Evolutionary conservation across 495 filamentous ascomycete species (phyloP).

Genomic region (Penicillium desertorum): DNA sequence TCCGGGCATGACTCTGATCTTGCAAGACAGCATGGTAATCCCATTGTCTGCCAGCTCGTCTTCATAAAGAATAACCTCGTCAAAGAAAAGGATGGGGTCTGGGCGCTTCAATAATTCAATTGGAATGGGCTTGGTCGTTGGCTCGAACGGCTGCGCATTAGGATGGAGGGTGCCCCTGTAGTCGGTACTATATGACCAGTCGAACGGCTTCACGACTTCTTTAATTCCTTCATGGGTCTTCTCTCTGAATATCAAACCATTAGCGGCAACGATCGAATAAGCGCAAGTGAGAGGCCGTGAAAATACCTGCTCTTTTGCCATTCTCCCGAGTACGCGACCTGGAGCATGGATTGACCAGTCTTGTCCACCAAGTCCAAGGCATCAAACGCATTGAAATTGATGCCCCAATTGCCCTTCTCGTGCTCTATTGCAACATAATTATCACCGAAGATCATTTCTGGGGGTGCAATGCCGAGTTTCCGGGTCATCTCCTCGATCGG

Average conservation of each 20-base stretch:
- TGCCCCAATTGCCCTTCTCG: conserved; percentile 62
- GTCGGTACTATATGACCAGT: conserved; percentile 93
- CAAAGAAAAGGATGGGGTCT: conserved; percentile 92
- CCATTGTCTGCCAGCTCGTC: conserved; percentile 98
- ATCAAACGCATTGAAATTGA: conserved; percentile 80
- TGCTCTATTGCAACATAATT: conserved; percentile 78
- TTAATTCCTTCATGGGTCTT: conserved; percentile 84
- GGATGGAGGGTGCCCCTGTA: conserved; percentile 66
- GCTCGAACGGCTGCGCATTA: conserved; percentile 43
- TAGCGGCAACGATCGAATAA: background rate
- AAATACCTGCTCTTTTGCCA: conserved; percentile 78
- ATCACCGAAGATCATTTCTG: conserved; percentile 99
- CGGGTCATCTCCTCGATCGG: conserved; percentile 85
- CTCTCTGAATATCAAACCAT: conserved; percentile 54
- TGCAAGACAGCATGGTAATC: conserved; percentile 80
- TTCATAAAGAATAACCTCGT: conserved; percentile 94
- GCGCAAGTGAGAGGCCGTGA: background rate
- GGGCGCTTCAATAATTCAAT: conserved; percentile 77
- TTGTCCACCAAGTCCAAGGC: conserved; percentile 91
- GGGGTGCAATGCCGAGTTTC: conserved; percentile 77
- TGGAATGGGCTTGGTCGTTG: conserved; percentile 65
- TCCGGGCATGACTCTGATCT: conserved; percentile 87
- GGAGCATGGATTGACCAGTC: conserved; percentile 83
- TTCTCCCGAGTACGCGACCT: conserved; percentile 86
- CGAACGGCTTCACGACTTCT: conserved; percentile 91